Conservation (phyloP, 108 stramenopile species). For the Cyclostephanos tholiformis region DNA sequence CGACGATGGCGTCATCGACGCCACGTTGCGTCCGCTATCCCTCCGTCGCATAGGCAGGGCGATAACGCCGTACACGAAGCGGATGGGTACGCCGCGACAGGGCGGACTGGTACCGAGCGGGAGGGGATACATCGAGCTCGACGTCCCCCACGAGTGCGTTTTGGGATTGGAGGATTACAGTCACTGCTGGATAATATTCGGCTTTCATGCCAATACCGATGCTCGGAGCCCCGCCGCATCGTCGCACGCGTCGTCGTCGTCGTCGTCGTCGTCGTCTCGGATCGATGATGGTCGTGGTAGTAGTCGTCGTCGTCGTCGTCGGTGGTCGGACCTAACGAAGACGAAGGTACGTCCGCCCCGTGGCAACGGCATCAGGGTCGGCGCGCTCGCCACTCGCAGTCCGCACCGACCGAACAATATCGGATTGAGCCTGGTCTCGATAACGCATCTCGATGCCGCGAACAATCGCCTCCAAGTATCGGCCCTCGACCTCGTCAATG, state of each 20-base stretch:
- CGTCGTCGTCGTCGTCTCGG: no score
- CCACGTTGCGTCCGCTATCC: conserved; percentile 5
- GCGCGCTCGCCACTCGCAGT: conserved; percentile 90
- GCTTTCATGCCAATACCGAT: conserved; percentile 96
- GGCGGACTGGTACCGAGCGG: conserved; percentile 70
- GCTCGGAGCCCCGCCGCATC: no score
- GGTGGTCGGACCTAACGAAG: conserved; percentile 47
- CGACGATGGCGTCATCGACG: not conserved
- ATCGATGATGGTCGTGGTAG: no score
- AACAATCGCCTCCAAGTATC: conserved; percentile 59
- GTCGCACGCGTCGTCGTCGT: no score
- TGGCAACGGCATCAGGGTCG: conserved; percentile 83
- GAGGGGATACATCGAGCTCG: conserved; percentile 66
- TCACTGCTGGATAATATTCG: conserved; percentile 94
- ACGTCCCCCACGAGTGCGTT: conserved; percentile 62
- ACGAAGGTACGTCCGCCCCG: conserved; percentile 81
- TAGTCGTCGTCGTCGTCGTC: no score
- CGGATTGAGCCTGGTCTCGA: conserved; percentile 86
- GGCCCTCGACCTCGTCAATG: conserved; percentile 87
- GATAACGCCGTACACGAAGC: conserved; percentile 77
- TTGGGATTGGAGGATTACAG: conserved; percentile 79
- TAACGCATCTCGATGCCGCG: conserved; percentile 62
- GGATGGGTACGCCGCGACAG: conserved; percentile 89
- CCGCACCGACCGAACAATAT: conserved; percentile 96
- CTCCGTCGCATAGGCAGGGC: conserved; percentile 71